A percentile compares a stretch with the other conserved stretches of the same genome.
phyloP scores from a whole-genome alignment of 208 protist genomes.

The Crithidia fasciculata region DNA sequence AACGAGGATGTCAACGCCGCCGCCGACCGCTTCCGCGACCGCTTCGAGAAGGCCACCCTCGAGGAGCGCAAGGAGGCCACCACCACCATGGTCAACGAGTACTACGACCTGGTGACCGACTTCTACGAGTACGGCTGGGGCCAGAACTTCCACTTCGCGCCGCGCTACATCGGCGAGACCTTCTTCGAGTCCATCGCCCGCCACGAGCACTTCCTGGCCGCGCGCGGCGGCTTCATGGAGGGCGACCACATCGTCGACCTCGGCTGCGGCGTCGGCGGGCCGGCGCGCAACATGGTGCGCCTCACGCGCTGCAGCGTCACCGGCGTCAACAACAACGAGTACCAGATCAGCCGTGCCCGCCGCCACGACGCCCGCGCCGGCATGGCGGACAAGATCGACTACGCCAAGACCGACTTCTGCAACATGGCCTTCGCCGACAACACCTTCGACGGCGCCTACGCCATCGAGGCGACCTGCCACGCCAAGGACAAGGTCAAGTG shows the following conservation, averaged over 20 bases:
- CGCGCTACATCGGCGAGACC: constrained; percentile 80
- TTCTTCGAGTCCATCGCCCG: constrained; percentile 93
- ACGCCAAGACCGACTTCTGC: constrained; percentile 95
- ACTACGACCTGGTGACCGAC: constrained; percentile 97
- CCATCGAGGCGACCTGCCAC: constrained; percentile 98
- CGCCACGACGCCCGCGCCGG: constrained; percentile 69
- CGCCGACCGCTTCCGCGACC: constrained; percentile 81
- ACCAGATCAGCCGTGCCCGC: constrained; percentile 94
- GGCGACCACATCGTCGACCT: constrained; percentile 90
- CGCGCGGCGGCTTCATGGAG: constrained; percentile 82
- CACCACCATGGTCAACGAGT: constrained; percentile 93
- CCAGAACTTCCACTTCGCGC: constrained; percentile 96
- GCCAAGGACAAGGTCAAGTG: constrained; percentile 92
- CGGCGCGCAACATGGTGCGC: constrained; percentile 94
- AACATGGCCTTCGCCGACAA: constrained; percentile 88
- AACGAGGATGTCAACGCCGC: constrained; percentile 69
- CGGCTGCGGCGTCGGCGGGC: constrained; percentile 97
- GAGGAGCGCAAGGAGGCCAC: constrained; percentile 74
- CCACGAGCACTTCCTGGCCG: constrained; percentile 96
- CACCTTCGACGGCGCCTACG: constrained; percentile 95
- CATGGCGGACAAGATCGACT: constrained; percentile 79
- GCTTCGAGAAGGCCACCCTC: constrained; percentile 75
- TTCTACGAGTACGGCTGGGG: constrained; percentile 98
- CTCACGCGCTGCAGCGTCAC: constrained; percentile 94
- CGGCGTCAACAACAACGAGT: constrained; percentile 98